Percentiles rank a stretch among this genome's conserved stretches.
These are phyloP conservation scores for Detonula confervacea DNA, from an alignment of 352 stramenopile species.

Conservation along the genomic window DNA sequence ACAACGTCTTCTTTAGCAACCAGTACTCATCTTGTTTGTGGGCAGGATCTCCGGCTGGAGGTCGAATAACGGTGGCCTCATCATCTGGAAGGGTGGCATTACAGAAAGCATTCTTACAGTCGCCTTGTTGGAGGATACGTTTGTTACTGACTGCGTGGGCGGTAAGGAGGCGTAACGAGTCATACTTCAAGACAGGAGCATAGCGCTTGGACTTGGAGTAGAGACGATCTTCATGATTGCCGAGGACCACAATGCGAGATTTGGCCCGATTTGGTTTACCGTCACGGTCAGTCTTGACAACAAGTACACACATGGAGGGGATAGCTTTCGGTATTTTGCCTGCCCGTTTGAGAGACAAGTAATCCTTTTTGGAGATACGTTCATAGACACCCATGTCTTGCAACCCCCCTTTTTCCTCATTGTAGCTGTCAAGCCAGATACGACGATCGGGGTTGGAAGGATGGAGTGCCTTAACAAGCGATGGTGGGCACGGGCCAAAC, in stretches of 20 bases:
- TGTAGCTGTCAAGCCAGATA: constrained; percentile 23
- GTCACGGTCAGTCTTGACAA: not conserved
- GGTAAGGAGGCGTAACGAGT: too few relatives aligned
- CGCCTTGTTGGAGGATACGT: too few relatives aligned
- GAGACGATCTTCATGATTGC: not conserved
- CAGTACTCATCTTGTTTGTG: too few relatives aligned
- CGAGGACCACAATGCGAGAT: not conserved
- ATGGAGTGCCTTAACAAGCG: constrained; percentile 8
- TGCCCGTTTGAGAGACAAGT: not conserved
- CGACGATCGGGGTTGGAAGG: constrained; percentile 16
- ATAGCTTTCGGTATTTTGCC: not conserved
- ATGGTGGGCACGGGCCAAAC: constrained; percentile 2
- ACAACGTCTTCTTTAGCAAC: too few relatives aligned
- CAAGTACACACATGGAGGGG: not conserved
- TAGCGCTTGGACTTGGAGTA: not conserved
- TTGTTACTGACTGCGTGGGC: too few relatives aligned
- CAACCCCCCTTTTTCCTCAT: constrained; percentile 26
- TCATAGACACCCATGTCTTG: constrained; percentile 8
- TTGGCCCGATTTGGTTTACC: not conserved
- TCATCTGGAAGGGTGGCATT: too few relatives aligned
- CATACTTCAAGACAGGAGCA: too few relatives aligned
- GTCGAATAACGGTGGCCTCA: too few relatives aligned
- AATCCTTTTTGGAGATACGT: constrained; percentile 7
- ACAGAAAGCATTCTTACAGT: too few relatives aligned
- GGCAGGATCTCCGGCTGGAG: too few relatives aligned